These are phyloP conservation scores for Pseudocercospora macadamiae DNA, from an alignment of 2,329 filamentous ascomycete genomes.

Conservation along the genomic window DNA sequence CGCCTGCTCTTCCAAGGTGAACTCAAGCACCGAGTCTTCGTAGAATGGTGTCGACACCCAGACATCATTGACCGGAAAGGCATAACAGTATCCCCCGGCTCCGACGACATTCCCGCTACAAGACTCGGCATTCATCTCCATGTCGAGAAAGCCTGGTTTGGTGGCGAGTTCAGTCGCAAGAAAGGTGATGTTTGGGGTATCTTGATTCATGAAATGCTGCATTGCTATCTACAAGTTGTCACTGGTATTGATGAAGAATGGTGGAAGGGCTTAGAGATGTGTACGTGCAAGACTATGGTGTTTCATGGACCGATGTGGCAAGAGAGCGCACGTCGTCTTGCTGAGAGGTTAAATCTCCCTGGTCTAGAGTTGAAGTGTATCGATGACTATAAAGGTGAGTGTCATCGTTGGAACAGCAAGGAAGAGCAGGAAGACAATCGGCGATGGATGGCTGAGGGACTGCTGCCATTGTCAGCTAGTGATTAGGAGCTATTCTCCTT, in stretches of 20 bases:
- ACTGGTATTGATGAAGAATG: not conserved
- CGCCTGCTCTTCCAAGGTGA: not conserved
- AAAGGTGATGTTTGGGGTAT: not conserved
- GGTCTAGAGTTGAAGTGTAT: not conserved
- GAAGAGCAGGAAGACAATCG: not conserved
- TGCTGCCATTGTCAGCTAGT: too few species aligned
- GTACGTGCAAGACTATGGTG: not conserved
- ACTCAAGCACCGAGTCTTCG: not conserved
- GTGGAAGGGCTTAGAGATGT: not conserved
- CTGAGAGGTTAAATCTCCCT: not conserved
- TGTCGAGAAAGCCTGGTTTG: not conserved
- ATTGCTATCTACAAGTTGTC: not conserved
- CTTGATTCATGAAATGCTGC: not conserved
- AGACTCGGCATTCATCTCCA: not conserved
- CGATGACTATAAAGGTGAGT: not conserved
- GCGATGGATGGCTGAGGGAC: too few species aligned
- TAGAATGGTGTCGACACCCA: not conserved
- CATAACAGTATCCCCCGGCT: not conserved
- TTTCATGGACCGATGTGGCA: not conserved
- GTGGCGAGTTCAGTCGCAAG: not conserved
- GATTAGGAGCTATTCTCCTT: too few species aligned
- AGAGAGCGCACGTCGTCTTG: not conserved
- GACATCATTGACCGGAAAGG: not conserved
- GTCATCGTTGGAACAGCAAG: not conserved
- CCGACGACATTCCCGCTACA: not conserved